Evolutionary conservation across 805 yeast genomes (phyloP).

Genomic region (Candida silvatica): DNA sequence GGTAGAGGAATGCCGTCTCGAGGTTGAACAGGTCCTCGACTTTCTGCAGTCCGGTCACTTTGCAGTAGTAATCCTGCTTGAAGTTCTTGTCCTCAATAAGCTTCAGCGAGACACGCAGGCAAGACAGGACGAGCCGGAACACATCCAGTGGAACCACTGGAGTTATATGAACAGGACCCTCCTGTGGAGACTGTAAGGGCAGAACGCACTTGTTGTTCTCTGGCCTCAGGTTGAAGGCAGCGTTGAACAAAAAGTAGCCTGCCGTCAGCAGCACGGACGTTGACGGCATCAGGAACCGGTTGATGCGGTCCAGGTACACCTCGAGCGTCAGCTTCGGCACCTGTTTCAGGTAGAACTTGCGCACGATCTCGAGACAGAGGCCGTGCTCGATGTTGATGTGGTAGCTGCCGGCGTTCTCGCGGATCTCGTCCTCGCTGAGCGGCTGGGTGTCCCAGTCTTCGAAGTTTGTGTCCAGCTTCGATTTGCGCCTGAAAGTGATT

Average conservation of each 20-base stretch:
- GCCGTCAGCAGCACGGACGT: slow-evolving; percentile 24
- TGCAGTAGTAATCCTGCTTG: slow-evolving; percentile 33
- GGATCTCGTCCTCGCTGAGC: slow-evolving; percentile 6
- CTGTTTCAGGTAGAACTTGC: slow-evolving; percentile 23
- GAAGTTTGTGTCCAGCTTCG: slow-evolving; percentile 22
- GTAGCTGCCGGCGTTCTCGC: slow-evolving; percentile 7
- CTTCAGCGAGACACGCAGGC: slow-evolving; percentile 31
- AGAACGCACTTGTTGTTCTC: slow-evolving; percentile 2
- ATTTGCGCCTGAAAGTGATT: slow-evolving; percentile 17
- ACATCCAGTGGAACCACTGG: slow-evolving; percentile 29
- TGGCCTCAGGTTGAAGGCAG: slow-evolving; percentile 20
- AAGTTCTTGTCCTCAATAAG: slow-evolving; percentile 36
- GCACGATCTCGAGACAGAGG: slow-evolving; percentile 10
- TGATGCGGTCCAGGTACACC: slow-evolving; percentile 23
- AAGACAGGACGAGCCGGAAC: slow-evolving; percentile 30
- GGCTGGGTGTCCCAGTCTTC: slow-evolving; percentile 8
- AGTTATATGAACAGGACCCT: slow-evolving; percentile 13
- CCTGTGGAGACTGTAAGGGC: slow-evolving; percentile 5
- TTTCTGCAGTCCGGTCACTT: slow-evolving; percentile 35
- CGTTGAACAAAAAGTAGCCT: slow-evolving; percentile 22
- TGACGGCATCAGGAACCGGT: slow-evolving; percentile 22
- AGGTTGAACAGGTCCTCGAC: slow-evolving; percentile 29
- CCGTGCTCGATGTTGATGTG: slow-evolving; percentile 7
- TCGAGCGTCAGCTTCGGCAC: slow-evolving; percentile 21
- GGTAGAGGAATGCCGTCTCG: slow-evolving; percentile 32